Evolutionary conservation across 78 protist genomes (phyloP).

Genomic region (Speleostelium caveatum): DNA sequence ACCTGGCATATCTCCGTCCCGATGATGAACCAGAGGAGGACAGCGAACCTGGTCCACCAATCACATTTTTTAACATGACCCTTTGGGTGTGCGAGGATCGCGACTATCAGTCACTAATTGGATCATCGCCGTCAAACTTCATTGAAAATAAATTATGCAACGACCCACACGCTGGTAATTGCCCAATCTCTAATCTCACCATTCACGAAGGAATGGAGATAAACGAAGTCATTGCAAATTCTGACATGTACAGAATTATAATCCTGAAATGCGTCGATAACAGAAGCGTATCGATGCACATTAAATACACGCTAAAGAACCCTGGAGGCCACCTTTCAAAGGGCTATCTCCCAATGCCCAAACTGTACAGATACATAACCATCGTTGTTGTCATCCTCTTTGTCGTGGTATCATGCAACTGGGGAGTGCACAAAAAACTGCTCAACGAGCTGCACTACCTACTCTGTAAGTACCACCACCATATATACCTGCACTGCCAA

Average conservation of each 20-base stretch:
- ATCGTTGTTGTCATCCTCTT: background rate
- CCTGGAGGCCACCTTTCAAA: conserved; percentile 36
- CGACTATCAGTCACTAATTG: conserved; percentile 50
- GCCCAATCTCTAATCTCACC: background rate
- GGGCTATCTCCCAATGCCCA: conserved; percentile 51
- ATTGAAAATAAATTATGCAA: conserved; percentile 54
- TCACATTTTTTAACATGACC: background rate
- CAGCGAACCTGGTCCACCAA: background rate
- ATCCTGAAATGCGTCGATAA: conserved; percentile 21
- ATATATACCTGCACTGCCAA: no score
- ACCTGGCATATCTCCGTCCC: no score
- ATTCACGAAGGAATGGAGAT: background rate
- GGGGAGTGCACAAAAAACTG: background rate
- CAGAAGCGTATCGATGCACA: background rate
- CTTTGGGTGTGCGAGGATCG: conserved; percentile 47
- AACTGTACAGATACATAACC: conserved; percentile 15
- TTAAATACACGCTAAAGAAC: conserved; percentile 13
- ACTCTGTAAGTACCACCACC: conserved; percentile 16
- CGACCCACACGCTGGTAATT: background rate
- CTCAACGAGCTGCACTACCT: conserved; percentile 22
- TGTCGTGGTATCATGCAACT: background rate
- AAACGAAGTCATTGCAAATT: background rate
- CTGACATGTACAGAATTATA: conserved; percentile 44
- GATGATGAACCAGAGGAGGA: background rate
- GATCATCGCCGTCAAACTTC: conserved; percentile 20